Evolutionary conservation across 305 asterid genomes (phyloP), one percentile per base, ranked within the genome.

Genomic region (Fraxinus ornus): DNA sequence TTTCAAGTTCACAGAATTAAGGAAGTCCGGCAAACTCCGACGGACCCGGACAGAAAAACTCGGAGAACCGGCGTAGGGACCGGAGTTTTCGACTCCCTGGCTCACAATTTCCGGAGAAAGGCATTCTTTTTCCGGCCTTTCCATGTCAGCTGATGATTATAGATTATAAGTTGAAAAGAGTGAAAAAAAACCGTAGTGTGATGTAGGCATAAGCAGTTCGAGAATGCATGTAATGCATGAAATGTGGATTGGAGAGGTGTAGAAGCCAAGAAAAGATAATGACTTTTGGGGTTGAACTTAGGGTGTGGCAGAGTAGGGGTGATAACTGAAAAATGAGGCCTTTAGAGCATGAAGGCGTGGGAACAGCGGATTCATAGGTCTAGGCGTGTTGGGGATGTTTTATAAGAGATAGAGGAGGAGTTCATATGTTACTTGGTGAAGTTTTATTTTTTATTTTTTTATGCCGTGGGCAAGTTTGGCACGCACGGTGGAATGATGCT

Each of bases 1-100:
- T 44, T 90, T 91, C 66, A 93, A 78, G 90, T 90, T 93, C 70
- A 89, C 92, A 4, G 91, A 88, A 52, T 82, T 82, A 0, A 89
- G 87, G 81, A 91, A 91, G 62, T 93, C 92, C 3, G 97, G 97
- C 86, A 93, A 82, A 24, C 95, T 81, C 5, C 90, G 92, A 70
- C 82, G 87, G 32, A 91, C 92, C 85, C 89, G 79, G 41, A 91
- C 85, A 0, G 88, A 86, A 84, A 89, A 90, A 83, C 78, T 85
- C 3, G 82, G 92, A 8, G 93, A 91, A 17, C 94, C 93, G 0
- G 89, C 89, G 4, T 88, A 83, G 1, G 92, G 94, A 64, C 91
- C 93, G 3, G 92, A 90, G 68, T 78, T 79, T 79, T 89, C 81
- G 44, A 91, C 36, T 6, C 92, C 94, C 78, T 79, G 88, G 85